phyloP scores from a whole-genome alignment of 106 monocot species.

The Phalaenopsis aphrodite region DNA sequence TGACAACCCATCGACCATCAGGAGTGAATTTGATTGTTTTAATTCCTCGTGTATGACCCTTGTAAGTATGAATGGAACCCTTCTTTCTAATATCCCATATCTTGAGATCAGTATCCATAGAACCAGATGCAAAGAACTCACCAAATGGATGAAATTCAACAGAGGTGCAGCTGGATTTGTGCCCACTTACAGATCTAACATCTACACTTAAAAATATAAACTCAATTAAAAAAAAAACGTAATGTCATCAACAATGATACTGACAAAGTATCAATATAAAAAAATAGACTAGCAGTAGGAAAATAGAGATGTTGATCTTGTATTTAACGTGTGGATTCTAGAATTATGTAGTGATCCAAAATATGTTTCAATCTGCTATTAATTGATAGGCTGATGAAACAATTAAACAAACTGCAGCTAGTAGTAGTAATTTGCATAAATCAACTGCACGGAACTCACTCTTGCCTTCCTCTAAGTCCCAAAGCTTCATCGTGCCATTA shows the following conservation, averaged over 20 bases:
- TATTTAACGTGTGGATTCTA: not conserved
- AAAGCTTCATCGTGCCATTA: slow-evolving; percentile 79
- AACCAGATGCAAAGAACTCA: slow-evolving; percentile 94
- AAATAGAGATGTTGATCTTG: not conserved
- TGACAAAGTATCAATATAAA: not conserved
- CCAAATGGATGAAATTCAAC: slow-evolving; percentile 96
- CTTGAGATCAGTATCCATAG: slow-evolving; percentile 82
- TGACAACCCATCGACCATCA: slow-evolving; percentile 96
- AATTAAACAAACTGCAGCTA: not conserved
- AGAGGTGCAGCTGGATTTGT: slow-evolving; percentile 58
- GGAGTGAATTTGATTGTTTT: slow-evolving; percentile 76
- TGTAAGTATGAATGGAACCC: slow-evolving; percentile 89
- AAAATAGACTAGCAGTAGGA: not conserved
- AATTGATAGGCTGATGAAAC: not conserved
- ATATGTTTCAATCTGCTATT: not conserved
- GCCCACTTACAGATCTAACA: slow-evolving; percentile 74
- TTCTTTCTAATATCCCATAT: slow-evolving; percentile 96
- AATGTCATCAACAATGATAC: not conserved
- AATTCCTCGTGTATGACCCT: slow-evolving; percentile 71
- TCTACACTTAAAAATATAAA: slow-evolving; percentile 39
- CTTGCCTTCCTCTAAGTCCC: slow-evolving; percentile 89
- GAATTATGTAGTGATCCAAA: not conserved
- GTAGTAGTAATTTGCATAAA: not conserved
- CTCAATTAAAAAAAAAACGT: slow-evolving; percentile 11
- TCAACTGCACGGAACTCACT: slow-evolving; percentile 31